Base-by-base conservation (phyloP, 2,329 filamentous ascomycete genomes). In the Allantophomopsis cytisporea region DNA sequence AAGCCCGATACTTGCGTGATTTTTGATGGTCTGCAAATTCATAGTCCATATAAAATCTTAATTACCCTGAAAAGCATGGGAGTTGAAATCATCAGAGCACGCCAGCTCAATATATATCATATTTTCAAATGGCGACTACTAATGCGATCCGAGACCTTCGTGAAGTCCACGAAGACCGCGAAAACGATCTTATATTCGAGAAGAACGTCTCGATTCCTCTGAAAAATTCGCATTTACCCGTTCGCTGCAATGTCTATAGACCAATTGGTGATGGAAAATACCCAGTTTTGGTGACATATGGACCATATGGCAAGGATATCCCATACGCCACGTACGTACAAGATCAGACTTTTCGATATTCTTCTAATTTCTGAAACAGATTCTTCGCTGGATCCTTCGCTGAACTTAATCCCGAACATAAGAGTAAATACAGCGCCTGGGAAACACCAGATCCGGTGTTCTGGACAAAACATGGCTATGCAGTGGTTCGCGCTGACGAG, bases 291-390 rank as follows among this genome's bases (percentile, higher is more conserved):
- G 71, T 80, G 2, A 84, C 79, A 0, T 84, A 84, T 46, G 80
- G 80, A 0, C 80, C 80, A 0, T 84, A 84, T 45, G 80, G 80
- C 35, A 84, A 85, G 48, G 79, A 84, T 47, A 80, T 83, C 30
- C 70, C 65, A 15, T 83, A 83, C 52, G 60, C 64, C 41, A 60
- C 66, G 61, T 65, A 48, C 47, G 56, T 33, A 33, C 30, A 17
- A 14, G 18, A 20, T 7, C 7, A 4, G 7, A 20, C 7, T 7
- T 20, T 20, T 7, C 7, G 18, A 20, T 20, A 20, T 7, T 20
- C 7, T 4, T 20, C 7, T 20, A 20, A 20, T 7, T 7, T 20
- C 17, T 35, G 35, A 15, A 34, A 28, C 17, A 66, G 54, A 44
- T 75, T 75, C 51, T 61, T 68, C 41, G 48, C 60, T 2, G 60